phyloP scores from a whole-genome alignment of 2,329 filamentous ascomycete species.

The Monosporascus sp. region DNA sequence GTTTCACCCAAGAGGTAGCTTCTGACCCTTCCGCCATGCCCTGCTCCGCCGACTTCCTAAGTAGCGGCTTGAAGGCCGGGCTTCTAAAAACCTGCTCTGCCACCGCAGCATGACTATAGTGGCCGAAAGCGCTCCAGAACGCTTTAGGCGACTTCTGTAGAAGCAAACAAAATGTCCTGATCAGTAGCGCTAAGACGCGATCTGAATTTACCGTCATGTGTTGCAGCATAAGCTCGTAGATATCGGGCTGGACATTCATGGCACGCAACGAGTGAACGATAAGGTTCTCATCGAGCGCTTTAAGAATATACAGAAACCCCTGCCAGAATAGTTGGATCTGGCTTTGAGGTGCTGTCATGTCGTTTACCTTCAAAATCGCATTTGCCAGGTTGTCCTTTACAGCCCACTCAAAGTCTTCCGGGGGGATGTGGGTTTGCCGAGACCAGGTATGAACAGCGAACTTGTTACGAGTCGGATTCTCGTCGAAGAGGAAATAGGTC shows the following conservation, averaged over 20 bases:
- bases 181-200: constrained; percentile 60
- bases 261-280: constrained; percentile 74
- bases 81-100: constrained; percentile 81
- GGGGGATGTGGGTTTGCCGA: constrained; percentile 58
- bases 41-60: constrained; percentile 57
- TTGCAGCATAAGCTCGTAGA: constrained; percentile 56
- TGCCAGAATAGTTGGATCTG: constrained; percentile 73
- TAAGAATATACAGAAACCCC: constrained; percentile 69
- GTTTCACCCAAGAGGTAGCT: constrained; percentile 72
- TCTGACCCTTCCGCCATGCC: constrained; percentile 52
- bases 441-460: constrained; percentile 69
- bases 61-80: constrained; percentile 56
- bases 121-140: constrained; percentile 84
- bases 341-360: constrained; percentile 33
- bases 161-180: constrained; percentile 66
- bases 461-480: constrained; percentile 54
- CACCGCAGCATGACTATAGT: constrained; percentile 73
- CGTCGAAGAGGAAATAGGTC: constrained; percentile 77
- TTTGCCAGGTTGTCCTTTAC: constrained; percentile 68
- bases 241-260: constrained; percentile 72
- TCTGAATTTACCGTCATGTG: constrained; percentile 51
- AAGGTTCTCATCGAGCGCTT: constrained; percentile 65
- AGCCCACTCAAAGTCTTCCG: constrained; percentile 81
- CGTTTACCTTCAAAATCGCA: constrained; percentile 59
- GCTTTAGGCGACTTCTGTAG: constrained; percentile 71